Base-by-base conservation (phyloP, 306 rosid genomes). In the Psophocarpus tetragonolobus region DNA sequence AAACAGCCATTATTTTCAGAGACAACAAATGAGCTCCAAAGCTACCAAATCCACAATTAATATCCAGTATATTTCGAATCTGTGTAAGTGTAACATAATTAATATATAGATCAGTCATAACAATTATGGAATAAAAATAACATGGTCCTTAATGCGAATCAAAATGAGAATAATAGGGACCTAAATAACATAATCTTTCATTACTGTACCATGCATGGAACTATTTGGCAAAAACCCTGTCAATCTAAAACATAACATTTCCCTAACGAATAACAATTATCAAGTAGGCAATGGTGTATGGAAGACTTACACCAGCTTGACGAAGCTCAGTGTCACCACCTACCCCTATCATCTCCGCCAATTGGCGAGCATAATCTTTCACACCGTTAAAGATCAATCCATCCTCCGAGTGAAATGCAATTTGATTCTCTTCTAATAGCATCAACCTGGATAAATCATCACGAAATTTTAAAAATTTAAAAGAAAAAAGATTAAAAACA, bases 31-130 rank as follows among this genome's bases (percentile, higher is more conserved):
- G 98, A 84, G 99, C 99, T 76, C 99, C 99, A 84, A 96, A 92
- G 85, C 99, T 90, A 71, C 99, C 99, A 81, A 96, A 96, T 78
- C 99, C 99, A 80, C 99, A 96, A 80, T 94, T 91, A 64, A 96
- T 85, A 82, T 96, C 99, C 64, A 96, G 89, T 68, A 91, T 87
- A 26, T 85, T 84, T 45, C 81, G 98, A 74, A 96, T 89, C 99
- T 96, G 88, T 82, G n/a, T n/a, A n/a, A n/a, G n/a, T 57, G 57
- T 30, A 56, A 74, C 18, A 48, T 38, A 77, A 84, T 81, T 76
- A 80, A 85, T 38, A 81, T 38, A 81, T 23, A 76, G 9, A 62
- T 70, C 76, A 75, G 66, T 77, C 62, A 74, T 30, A 42, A 20
- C 61, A 65, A 35, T 41, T 39, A 56, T 56, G 23, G 23, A 51